Base-by-base conservation (phyloP, 2,329 filamentous ascomycete species). In the Podosphaera fusca region DNA sequence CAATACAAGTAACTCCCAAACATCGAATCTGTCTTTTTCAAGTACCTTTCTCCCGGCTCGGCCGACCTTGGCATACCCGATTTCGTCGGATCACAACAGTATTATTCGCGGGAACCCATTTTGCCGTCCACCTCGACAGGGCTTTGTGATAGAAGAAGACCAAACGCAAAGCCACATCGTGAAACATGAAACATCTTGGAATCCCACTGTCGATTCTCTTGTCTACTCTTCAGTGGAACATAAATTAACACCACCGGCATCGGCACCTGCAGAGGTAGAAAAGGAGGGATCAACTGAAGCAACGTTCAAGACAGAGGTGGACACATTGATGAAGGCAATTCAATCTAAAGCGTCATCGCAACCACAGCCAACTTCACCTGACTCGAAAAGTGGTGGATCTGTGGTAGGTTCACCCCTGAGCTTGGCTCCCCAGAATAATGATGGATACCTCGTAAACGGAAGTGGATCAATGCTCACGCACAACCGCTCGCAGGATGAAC, bases 291-390 rank as follows among this genome's bases (percentile, higher is more conserved):
- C 36, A n/a, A 33, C 36, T 38, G 72, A 77, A n/a, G 71, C 79
- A 45, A 75, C 78, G 59, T 90, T 89, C 67, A 76, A 79, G n/a
- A 95, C 88, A 0, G 80, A 87, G 59, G 81, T 95, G 42, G 89
- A 95, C 67, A 82, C 81, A 47, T 71, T 96, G 47, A 94, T 95
- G 87, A 87, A 84, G 69, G 80, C 84, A 0, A 90, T 95, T 51
- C 88, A 95, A 68, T 73, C 78, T 50, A 85, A 84, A 64, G 70
- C 74, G 30, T 68, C 68, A 21, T 66, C 71, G 7, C 63, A 66
- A 40, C 64, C 57, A 62, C 62, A 60, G 56, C 61, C 56, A 60
- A 68, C 59, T 59, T 21, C 30, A 10, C 50, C 33, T 6, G 7
- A 21, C 6, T 38, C 21, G 6, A 42, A 55, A 45, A 34, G 29